Percentiles rank a stretch among this genome's conserved stretches.
Conservation (phyloP, 164 flowering plant species). For the Aristolochia californica region DNA sequence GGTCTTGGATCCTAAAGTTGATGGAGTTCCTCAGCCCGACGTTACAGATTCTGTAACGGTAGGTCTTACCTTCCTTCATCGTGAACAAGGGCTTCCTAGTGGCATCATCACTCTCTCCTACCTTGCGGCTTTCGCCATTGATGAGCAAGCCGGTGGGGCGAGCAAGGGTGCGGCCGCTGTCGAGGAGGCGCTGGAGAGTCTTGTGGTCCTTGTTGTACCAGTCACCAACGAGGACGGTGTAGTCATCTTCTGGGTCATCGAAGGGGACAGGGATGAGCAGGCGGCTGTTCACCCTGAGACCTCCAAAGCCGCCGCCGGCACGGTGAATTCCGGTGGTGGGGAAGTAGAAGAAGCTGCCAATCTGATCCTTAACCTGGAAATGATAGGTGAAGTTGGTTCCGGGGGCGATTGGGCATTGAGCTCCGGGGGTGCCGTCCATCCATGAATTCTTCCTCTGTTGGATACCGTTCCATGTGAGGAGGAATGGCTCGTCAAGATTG, state of each 20-base stretch:
- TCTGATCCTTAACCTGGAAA: constrained; percentile 44
- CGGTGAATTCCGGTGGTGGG: constrained; percentile 23
- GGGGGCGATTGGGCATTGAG: constrained; percentile 38
- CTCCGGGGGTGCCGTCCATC: constrained; percentile 23
- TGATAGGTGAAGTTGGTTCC: constrained; percentile 40
- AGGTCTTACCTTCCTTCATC: constrained; percentile 34
- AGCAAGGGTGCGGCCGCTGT: constrained; percentile 22
- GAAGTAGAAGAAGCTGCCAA: constrained; percentile 40
- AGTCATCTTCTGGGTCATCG: constrained; percentile 42
- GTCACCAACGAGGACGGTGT: constrained; percentile 38
- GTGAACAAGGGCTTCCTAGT: constrained; percentile 18
- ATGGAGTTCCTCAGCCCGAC: constrained; percentile 35
- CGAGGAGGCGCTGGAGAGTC: constrained; percentile 13
- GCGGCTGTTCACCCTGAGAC: constrained; percentile 31
- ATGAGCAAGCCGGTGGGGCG: constrained; percentile 33
- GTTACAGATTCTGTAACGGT: constrained; percentile 37
- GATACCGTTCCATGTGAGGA: constrained; percentile 34
- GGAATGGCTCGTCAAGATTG: constrained; percentile 45
- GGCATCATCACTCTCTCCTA: constrained; percentile 1
- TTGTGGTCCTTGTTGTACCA: constrained; percentile 38
- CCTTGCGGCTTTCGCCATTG: constrained; percentile 23
- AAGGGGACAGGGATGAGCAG: constrained; percentile 36
- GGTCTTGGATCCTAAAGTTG: constrained; percentile 39
- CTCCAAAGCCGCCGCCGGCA: constrained; percentile 34
- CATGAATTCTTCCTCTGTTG: constrained; percentile 54